Base-by-base conservation (phyloP, 2,329 filamentous ascomycete genomes). In the Alternaria dauci region DNA sequence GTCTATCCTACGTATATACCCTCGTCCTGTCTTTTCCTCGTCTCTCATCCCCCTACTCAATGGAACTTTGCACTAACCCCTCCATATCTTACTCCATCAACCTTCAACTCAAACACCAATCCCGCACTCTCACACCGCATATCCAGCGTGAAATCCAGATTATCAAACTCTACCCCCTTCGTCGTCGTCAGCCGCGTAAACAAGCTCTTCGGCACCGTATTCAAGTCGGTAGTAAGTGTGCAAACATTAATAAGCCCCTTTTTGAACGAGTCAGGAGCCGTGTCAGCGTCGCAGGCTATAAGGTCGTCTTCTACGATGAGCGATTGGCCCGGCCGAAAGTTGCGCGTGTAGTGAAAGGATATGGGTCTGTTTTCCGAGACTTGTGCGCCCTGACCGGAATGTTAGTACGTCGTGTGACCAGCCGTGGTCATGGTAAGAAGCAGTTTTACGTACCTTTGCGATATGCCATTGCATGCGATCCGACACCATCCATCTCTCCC, bases 381-480 rank as follows among this genome's bases (percentile, higher is more conserved):
- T 38, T 90, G 86, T 68, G 92, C 90, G 59, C 90, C 91, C 88
- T 91, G 64, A 52, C 59, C 30, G 5, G 2, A 8, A 8, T 36
- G 55, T 73, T 52, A 70, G 61, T 43, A 55, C 25, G 30, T 20
- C 2, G 25, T 20, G 11, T 1, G 9, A 41, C 11, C 11, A 34
- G 41, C 8, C 48, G 28, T 12, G 5, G 23, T 18, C 4, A 20
- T 23, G 26, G 18, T 25, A 18, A 5, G n/a, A 7, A 4, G 18
- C 68, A 1, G 8, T 11, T 30, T 30, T 11, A 4, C 14, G 11
- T 51, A 89, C 89, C 85, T 92, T 93, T 62, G 88, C 87, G 74
- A 93, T 92, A 77, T 93, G 91, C 91, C 91, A 94, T 78, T 93
- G 90, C 90, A 94, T 93, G 48, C 91, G 85, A 76, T 94, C 90